phyloP scores from a whole-genome alignment of 768 basidiomycete genomes.

The Cystofilobasidium bisporidii region DNA sequence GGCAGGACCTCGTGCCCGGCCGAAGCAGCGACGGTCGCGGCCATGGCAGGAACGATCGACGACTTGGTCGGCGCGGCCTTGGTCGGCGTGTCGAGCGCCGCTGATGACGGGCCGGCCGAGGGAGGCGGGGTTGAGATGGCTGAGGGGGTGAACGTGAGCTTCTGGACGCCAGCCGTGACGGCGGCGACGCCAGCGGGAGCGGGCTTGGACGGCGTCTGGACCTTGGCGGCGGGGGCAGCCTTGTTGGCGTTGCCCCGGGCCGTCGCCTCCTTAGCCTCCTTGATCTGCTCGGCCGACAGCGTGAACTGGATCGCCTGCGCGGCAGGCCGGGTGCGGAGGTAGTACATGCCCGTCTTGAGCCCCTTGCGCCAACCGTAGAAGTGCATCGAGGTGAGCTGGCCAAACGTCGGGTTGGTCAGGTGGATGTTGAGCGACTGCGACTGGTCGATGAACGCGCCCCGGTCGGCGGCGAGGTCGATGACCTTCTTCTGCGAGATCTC shows the following conservation, averaged over 20 bases:
- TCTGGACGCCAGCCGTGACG: conserved; percentile 33
- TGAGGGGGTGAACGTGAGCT: conserved; percentile 29
- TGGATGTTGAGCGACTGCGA: conserved; percentile 88
- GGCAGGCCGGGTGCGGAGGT: conserved; percentile 86
- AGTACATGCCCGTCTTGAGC: conserved; percentile 96
- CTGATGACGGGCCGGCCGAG: conserved; percentile 18
- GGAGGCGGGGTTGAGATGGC: conserved; percentile 24
- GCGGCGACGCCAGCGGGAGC: conserved; percentile 1
- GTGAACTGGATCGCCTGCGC: conserved; percentile 89
- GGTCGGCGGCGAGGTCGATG: conserved; percentile 95
- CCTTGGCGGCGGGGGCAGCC: conserved; percentile 13
- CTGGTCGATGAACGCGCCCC: conserved; percentile 96
- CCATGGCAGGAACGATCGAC: conserved; percentile 38
- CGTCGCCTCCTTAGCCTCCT: conserved; percentile 47
- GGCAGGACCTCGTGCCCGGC: conserved; percentile 36
- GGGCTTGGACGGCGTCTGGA: conserved; percentile 33
- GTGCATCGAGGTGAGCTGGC: conserved; percentile 91
- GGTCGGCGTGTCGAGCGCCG: conserved; percentile 3
- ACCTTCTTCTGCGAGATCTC: conserved; percentile 98
- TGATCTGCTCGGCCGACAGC: conserved; percentile 67
- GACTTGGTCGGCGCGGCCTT: conserved; percentile 3
- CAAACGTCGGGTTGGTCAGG: conserved; percentile 73
- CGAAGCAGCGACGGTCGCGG: conserved; percentile 43
- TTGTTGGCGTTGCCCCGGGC: conserved; percentile 9
- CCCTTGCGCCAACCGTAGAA: conserved; percentile 99